Evolutionary conservation across 208 protist genomes (phyloP).

Genomic region (Leishmania amazonensis): DNA sequence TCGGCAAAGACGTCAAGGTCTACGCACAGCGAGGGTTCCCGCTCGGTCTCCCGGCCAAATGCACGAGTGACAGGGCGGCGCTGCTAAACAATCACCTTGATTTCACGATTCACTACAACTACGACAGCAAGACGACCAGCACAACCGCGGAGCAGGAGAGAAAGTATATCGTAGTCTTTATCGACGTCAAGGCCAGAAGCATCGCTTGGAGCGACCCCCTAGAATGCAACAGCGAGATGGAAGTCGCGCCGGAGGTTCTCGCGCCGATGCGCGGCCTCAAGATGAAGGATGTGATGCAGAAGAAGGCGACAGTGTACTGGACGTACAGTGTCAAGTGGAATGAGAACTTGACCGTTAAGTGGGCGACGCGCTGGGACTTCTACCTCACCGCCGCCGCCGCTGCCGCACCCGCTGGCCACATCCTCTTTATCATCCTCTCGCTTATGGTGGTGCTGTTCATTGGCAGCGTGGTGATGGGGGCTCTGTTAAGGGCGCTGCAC

Average conservation of each 20-base stretch:
- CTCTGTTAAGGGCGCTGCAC: conserved; percentile 96
- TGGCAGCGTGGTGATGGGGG: conserved; percentile 86
- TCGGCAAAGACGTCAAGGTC: conserved; percentile 32
- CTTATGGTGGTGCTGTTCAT: conserved; percentile 95
- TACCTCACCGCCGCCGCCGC: conserved; percentile 92
- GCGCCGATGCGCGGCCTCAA: conserved; percentile 15
- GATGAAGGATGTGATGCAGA: conserved; percentile 34
- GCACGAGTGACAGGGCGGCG: conserved; percentile 26
- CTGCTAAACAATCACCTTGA: conserved; percentile 83
- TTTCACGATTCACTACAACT: conserved; percentile 80
- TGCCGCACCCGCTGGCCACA: conserved; percentile 82
- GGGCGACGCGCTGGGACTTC: conserved; percentile 97
- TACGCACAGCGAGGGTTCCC: conserved; percentile 67
- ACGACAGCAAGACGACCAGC: conserved; percentile 12
- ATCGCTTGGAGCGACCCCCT: conserved; percentile 26
- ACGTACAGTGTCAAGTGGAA: conserved; percentile 90
- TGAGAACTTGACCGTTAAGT: conserved; percentile 69
- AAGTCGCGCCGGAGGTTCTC: background rate
- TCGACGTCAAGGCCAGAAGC: conserved; percentile 62
- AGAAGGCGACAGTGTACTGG: conserved; percentile 49
- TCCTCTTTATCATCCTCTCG: conserved; percentile 96
- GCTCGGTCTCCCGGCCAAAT: conserved; percentile 57
- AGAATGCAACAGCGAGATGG: conserved; percentile 8
- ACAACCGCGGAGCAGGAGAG: conserved; percentile 3
- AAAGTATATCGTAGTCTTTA: conserved; percentile 74